Conservation (phyloP, 139 green algal species). For the Pleodorina starrii region DNA sequence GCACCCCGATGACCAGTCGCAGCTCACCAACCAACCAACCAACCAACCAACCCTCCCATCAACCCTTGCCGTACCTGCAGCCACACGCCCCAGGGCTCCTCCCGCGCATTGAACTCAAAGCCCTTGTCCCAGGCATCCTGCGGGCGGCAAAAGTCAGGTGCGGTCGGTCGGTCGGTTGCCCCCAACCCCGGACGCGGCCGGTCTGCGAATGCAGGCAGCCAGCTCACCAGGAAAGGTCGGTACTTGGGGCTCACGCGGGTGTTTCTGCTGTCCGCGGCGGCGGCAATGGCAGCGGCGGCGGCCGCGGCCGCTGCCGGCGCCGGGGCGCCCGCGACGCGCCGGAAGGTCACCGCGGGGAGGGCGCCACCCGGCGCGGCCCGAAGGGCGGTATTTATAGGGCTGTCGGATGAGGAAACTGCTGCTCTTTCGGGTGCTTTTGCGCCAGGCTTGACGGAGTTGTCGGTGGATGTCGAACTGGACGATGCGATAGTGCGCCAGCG, state of each 20-base stretch:
- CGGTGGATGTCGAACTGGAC: too few species aligned
- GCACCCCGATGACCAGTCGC: too few species aligned
- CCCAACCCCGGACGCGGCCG: too few species aligned
- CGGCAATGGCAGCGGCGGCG: not conserved
- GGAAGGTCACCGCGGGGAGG: not conserved
- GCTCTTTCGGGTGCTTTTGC: too few species aligned
- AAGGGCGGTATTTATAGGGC: too few species aligned
- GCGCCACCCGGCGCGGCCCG: too few species aligned
- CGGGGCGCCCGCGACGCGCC: not conserved
- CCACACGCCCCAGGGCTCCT: slow-evolving; percentile 3
- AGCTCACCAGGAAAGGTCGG: slow-evolving; percentile 5
- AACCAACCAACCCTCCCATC: not conserved
- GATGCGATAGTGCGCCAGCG: too few species aligned
- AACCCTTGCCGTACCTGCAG: slow-evolving; percentile 11
- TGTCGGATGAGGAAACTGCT: too few species aligned
- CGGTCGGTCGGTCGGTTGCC: too few species aligned
- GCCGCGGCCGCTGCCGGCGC: slow-evolving; percentile 18
- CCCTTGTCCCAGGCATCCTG: slow-evolving; percentile 36
- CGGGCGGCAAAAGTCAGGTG: too few species aligned
- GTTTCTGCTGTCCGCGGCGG: not conserved
- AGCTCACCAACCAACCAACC: not conserved
- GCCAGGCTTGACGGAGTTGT: too few species aligned
- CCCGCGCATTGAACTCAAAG: not conserved
- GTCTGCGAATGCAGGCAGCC: not conserved
- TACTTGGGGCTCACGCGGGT: slow-evolving; percentile 11